Evolutionary conservation across 768 basidiomycete genomes (phyloP), one percentile per base, ranked within the genome.

Genomic region (Termitomyces sp.): DNA sequence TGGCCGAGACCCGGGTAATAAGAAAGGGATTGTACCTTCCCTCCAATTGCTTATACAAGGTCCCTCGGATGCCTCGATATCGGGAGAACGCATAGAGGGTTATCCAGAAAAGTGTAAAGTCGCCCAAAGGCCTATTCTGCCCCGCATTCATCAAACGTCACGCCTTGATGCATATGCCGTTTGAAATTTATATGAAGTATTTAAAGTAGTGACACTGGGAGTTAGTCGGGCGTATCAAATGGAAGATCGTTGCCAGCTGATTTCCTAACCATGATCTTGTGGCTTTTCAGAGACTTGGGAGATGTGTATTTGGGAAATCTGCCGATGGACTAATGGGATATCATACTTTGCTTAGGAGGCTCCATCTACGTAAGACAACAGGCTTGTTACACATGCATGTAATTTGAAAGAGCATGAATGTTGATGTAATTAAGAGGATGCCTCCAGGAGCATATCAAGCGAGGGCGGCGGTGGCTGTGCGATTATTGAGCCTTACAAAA

Each of bases 1-100:
- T 92, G 90, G 90, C 89, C 89, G 10, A 74, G 88, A 56, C 90
- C 90, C 0, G 78, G 76, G 22, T 89, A 30, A 62, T 51, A 49
- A 54, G 51, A 52, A 54, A 55, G 28, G 43, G 38, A 50, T n/a
- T 54, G 54, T 47, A 43, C 40, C 24, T 59, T 45, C 45, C 49
- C 38, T 55, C 14, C 30, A 47, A 43, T 58, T 30, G 16, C 40
- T 32, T 26, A 41, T 38, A 36, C 6, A 35, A 20, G 44, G 44
- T 50, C 41, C 40, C 54, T 55, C 32, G 57, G 44, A 38, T 20
- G 40, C 33, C 52, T 45, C 48, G 46, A 47, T 24, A 36, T 55
- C 55, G 30, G 36, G 52, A 53, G 32, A 41, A 48, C 35, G 32
- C 22, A 41, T 33, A n/a, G 56, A 55, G 44, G 52, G 54, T 45